Percentiles rank a stretch among this genome's conserved stretches.
These are phyloP conservation scores for Trichaptum fuscoviolaceum DNA, from an alignment of 768 basidiomycete species.

Conservation along the genomic window DNA sequence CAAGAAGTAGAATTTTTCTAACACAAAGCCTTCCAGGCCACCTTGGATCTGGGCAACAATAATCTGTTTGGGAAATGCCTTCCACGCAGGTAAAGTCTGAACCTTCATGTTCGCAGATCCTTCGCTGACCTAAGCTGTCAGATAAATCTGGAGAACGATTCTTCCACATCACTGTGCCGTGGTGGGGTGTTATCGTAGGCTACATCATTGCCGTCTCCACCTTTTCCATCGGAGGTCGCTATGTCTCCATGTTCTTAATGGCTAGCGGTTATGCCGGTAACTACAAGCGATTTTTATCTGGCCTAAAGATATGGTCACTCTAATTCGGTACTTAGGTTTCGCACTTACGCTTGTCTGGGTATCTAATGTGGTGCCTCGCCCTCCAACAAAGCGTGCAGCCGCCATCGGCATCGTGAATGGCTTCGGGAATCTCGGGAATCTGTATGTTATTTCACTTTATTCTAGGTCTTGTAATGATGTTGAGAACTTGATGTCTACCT, in stretches of 20 bases:
- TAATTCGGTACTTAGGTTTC: constrained; percentile 24
- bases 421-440: constrained; percentile 8
- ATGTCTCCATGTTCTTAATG: constrained; percentile 62
- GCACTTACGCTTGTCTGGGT: constrained; percentile 55
- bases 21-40: constrained; percentile 9
- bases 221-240: constrained; percentile 45
- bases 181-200: constrained; percentile 58
- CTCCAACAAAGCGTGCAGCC: constrained; percentile 17
- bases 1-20: background rate
- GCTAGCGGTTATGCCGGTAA: constrained; percentile 45
- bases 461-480: background rate
- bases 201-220: constrained; percentile 58
- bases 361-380: constrained; percentile 40
- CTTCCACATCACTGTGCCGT: constrained; percentile 51
- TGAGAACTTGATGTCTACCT: constrained; percentile 1
- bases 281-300: constrained; percentile 3
- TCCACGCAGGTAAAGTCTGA: constrained; percentile 12
- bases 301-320: background rate
- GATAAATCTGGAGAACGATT: constrained; percentile 61
- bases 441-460: constrained; percentile 5
- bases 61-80: constrained; percentile 15
- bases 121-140: constrained; percentile 12
- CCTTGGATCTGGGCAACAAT: constrained; percentile 18
- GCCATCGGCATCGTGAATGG: constrained; percentile 19
- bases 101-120: background rate